A percentile compares a stretch with the other conserved stretches of the same genome.
Evolutionary conservation across 2,329 filamentous ascomycete species (phyloP).

Genomic region (Fusarium dlaminii): DNA sequence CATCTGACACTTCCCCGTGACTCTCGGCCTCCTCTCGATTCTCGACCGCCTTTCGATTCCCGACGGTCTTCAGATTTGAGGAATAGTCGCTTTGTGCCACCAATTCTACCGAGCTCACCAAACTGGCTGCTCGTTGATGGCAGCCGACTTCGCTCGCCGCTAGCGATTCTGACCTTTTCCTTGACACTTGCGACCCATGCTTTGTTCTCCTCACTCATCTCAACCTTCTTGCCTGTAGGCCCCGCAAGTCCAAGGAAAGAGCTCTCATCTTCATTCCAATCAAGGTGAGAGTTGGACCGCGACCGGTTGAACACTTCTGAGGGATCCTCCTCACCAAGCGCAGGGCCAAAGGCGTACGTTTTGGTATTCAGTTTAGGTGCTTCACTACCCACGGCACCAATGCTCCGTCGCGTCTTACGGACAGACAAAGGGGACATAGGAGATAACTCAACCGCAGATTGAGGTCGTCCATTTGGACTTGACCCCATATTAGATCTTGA

Average conservation of each 20-base stretch:
- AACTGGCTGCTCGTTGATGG: slow-evolving; percentile 55
- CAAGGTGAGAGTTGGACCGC: slow-evolving; percentile 62
- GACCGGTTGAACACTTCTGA: slow-evolving; percentile 58
- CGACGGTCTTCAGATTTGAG: slow-evolving; percentile 52
- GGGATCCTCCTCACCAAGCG: slow-evolving; percentile 51
- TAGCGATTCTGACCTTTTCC: slow-evolving; percentile 78
- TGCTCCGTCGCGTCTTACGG: slow-evolving; percentile 63
- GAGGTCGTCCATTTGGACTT: slow-evolving; percentile 53
- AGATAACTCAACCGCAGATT: slow-evolving; percentile 50
- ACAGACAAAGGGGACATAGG: slow-evolving; percentile 62
- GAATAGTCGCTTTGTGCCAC: slow-evolving; percentile 76
- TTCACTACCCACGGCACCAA: slow-evolving; percentile 49
- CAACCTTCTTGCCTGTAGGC: slow-evolving; percentile 70
- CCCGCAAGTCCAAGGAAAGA: slow-evolving; percentile 74
- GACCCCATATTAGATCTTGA: slow-evolving; percentile 49
- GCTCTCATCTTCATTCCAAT: slow-evolving; percentile 68
- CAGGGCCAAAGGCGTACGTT: slow-evolving; percentile 54
- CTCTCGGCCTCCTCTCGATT: slow-evolving; percentile 23
- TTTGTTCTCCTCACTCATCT: slow-evolving; percentile 76
- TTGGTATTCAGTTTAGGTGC: slow-evolving; percentile 49
- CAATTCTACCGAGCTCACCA: slow-evolving; percentile 76
- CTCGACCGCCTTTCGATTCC: slow-evolving; percentile 26
- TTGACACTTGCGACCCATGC: slow-evolving; percentile 87
- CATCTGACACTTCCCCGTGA: slow-evolving; percentile 35
- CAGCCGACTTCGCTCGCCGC: slow-evolving; percentile 60